phyloP scores from a whole-genome alignment of 176 grass and related monocot genomes.

The Areca catechu region DNA sequence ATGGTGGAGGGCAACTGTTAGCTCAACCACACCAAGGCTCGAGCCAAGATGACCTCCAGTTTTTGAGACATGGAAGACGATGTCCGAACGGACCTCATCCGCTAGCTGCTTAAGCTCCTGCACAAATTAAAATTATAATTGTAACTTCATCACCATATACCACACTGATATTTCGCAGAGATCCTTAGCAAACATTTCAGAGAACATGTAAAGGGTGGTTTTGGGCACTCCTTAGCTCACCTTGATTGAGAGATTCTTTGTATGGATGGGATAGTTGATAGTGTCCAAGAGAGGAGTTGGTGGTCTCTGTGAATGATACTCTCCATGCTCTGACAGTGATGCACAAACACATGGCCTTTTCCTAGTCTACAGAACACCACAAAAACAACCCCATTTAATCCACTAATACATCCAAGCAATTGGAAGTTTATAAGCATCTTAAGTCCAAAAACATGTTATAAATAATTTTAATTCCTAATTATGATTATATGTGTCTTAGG shows the following conservation, averaged over 20 bases:
- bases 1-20: conserved; percentile 92
- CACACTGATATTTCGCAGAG: not conserved
- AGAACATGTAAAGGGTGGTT: conserved; percentile 1
- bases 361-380: conserved; percentile 27
- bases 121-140: not conserved
- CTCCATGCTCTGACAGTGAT: conserved; percentile 53
- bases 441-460: too few relatives aligned
- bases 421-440: too few relatives aligned
- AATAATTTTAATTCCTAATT: too few relatives aligned
- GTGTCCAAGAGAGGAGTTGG: conserved; percentile 95
- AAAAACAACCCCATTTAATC: too few relatives aligned
- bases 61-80: conserved; percentile 97
- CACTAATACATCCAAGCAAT: too few relatives aligned
- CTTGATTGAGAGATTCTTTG: conserved; percentile 92
- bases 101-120: conserved; percentile 89
- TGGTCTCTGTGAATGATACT: conserved; percentile 73
- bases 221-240: not conserved
- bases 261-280: conserved; percentile 85
- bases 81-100: conserved; percentile 91
- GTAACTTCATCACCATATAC: not conserved
- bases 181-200: conserved; percentile 20
- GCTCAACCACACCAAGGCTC: conserved; percentile 89
- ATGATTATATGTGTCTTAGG: too few relatives aligned
- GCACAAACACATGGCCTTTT: conserved; percentile 40
- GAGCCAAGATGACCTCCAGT: conserved; percentile 96